These are phyloP conservation scores for Microcos paniculata DNA, from an alignment of 345 rosid genomes.

Conservation along the genomic window DNA sequence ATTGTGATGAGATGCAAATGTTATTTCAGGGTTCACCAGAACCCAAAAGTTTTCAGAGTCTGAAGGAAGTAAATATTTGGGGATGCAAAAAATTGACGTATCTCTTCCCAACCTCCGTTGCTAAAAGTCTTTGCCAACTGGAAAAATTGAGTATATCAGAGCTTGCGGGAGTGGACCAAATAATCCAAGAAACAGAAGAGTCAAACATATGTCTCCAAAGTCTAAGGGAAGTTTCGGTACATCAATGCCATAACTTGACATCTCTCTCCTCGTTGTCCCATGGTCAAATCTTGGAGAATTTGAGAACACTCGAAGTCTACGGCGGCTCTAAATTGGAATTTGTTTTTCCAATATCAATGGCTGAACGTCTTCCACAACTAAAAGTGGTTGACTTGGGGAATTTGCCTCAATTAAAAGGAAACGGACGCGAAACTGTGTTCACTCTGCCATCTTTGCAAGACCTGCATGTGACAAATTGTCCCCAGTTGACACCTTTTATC, in stretches of 20 bases:
- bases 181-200: not conserved
- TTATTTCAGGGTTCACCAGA: too few species aligned
- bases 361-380: not conserved
- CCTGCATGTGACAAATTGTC: not conserved
- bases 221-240: not conserved
- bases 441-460: not conserved
- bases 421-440: not conserved
- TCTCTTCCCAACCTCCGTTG: not conserved
- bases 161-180: not conserved
- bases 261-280: not conserved
- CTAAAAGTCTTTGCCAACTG: not conserved
- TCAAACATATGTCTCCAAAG: not conserved
- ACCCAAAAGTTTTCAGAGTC: not conserved
- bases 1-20: too few species aligned
- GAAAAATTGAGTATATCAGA: too few species aligned
- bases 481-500: not conserved
- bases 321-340: not conserved
- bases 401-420: not conserved
- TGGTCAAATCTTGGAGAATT: not conserved
- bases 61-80: not conserved
- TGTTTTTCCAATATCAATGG: not conserved
- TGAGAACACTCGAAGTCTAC: not conserved
- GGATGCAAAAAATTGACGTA: not conserved
- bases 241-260: not conserved
- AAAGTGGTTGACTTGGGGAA: not conserved